phyloP scores from a whole-genome alignment of 805 yeast species.

The Sporopachydermia quercuum region DNA sequence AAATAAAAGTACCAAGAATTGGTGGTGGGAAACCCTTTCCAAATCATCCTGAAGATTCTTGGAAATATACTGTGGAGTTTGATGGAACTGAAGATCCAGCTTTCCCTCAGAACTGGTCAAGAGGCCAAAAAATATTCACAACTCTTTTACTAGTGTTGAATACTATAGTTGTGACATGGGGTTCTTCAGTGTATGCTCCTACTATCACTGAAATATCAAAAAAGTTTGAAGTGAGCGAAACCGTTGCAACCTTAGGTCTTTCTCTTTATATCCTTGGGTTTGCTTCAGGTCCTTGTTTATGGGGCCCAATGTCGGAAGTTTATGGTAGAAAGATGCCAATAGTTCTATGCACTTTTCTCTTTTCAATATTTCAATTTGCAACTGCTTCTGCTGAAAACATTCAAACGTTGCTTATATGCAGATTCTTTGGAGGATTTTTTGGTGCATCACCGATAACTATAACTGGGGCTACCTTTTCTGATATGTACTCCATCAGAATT shows the following conservation, averaged over 20 bases:
- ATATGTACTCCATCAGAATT: slow-evolving; percentile 31
- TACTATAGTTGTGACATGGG: slow-evolving; percentile 39
- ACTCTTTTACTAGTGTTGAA: slow-evolving; percentile 27
- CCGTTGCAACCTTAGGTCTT: slow-evolving; percentile 47
- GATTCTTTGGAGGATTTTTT: slow-evolving; percentile 45
- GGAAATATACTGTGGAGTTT: slow-evolving; percentile 42
- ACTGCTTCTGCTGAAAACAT: slow-evolving; percentile 35
- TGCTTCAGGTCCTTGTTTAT: slow-evolving; percentile 71
- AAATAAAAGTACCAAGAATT: slow-evolving; percentile 34
- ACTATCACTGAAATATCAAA: slow-evolving; percentile 30
- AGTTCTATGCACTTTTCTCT: slow-evolving; percentile 21
- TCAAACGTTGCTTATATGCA: slow-evolving; percentile 33
- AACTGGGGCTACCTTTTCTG: slow-evolving; percentile 45
- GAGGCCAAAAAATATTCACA: slow-evolving; percentile 22
- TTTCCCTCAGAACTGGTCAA: slow-evolving; percentile 58
- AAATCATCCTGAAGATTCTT: slow-evolving; percentile 37
- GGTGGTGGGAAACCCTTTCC: slow-evolving; percentile 53
- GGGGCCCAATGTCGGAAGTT: slow-evolving; percentile 67
- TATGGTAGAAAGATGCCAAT: slow-evolving; percentile 55
- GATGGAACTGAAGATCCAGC: slow-evolving; percentile 56
- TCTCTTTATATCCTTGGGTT: slow-evolving; percentile 66
- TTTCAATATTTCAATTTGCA: slow-evolving; percentile 31
- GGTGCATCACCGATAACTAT: slow-evolving; percentile 49
- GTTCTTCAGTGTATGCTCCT: slow-evolving; percentile 57
- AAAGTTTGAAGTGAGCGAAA: slow-evolving; percentile 35